Base-by-base conservation (phyloP, 306 rosid genomes). In the Astragalus glycyphyllos region DNA sequence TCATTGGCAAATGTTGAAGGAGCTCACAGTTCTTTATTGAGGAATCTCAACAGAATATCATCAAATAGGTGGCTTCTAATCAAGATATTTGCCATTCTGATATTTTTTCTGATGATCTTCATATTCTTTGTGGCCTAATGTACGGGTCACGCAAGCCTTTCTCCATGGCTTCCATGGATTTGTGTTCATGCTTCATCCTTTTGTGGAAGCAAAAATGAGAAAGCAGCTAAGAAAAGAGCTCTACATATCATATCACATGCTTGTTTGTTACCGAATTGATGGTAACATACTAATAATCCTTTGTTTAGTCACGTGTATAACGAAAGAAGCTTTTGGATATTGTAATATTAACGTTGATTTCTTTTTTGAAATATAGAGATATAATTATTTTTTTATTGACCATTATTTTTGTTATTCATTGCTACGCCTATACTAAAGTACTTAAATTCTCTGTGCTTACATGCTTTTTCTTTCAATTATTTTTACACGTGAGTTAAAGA, bases 1-100 rank as follows among this genome's bases (percentile, higher is more conserved):
- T 88, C 98, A 74, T 62, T 89, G 83, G 84, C 90, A 72, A 93
- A 89, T 73, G 96, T 93, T 42, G 97, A 90, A 67, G 98, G 98
- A 57, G 98, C 98, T 74, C 96, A 75, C 70, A 78, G 86, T 70
- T 80, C 98, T 74, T 87, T 93, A 55, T 69, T 93, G 82, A 86
- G 90, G 89, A 82, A 93, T 87, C 97, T 93, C 75, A 83, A 59
- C 85, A 84, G 61, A 82, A 93, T 93, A 79, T 85, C 97, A 60
- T 90, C 97, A 20, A 93, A 86, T 68, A 85, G 97, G 78, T 85
- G 96, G 98, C 97, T 93, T 77, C 78, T 93, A 13, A 81, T 93
- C 75, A 90, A 90, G 87, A 87, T 90, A 81, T 93, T 93, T 77
- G 88, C 77, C 51, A 45, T 93, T 78, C 55, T 93, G 70, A 87